Evolutionary conservation across 495 filamentous ascomycete genomes (phyloP).

Genomic region (Parathielavia hyrcaniae): DNA sequence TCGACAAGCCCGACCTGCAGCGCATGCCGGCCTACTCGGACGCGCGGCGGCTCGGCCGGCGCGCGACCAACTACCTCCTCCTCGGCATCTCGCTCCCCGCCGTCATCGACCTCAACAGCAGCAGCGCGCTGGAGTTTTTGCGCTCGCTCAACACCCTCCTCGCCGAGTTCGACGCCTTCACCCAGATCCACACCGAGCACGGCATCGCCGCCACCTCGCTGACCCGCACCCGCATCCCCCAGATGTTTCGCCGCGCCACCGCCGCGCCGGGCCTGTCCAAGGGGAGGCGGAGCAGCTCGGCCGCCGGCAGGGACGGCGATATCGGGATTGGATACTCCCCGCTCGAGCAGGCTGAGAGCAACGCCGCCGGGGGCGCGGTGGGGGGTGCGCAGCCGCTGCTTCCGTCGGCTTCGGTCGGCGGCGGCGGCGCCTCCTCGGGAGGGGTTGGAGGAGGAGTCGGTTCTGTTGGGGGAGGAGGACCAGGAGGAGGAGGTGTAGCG

Average conservation of each 20-base stretch:
- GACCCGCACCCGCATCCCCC: constrained; percentile 68
- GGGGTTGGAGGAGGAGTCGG: background rate
- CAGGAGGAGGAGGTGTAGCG: no score
- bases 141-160: constrained; percentile 80
- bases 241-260: constrained; percentile 78
- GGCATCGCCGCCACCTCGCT: constrained; percentile 64
- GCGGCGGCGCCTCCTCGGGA: constrained; percentile 9
- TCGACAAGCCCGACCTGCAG: constrained; percentile 71
- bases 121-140: constrained; percentile 74
- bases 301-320: constrained; percentile 34
- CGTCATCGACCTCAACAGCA: constrained; percentile 76
- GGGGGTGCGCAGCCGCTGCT: no score
- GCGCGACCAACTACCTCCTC: constrained; percentile 85
- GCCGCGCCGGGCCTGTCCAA: constrained; percentile 38
- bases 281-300: constrained; percentile 61
- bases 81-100: constrained; percentile 86
- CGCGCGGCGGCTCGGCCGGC: constrained; percentile 68
- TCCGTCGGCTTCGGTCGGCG: no score
- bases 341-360: constrained; percentile 29
- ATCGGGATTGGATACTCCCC: constrained; percentile 13
- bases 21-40: constrained; percentile 86
- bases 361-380: constrained; percentile 27
- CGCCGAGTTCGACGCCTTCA: constrained; percentile 86
- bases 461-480: background rate
- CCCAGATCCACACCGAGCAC: constrained; percentile 72